phyloP scores from a whole-genome alignment of 2,329 filamentous ascomycete genomes.

The Nemania bipapillata region DNA sequence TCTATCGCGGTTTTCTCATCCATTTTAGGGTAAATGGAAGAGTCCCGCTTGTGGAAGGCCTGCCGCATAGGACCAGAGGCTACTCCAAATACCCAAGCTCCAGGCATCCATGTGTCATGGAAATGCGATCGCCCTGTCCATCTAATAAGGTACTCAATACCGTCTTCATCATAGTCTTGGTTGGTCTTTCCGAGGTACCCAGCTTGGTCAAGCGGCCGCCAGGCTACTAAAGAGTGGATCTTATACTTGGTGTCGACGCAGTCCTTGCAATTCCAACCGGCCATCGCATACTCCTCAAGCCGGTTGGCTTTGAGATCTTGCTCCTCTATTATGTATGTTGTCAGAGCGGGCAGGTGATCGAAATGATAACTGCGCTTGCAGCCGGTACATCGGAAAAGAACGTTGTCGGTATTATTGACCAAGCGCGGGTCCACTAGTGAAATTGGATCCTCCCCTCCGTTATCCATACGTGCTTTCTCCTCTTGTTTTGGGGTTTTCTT shows the following conservation, averaged over 20 bases:
- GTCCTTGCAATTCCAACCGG: slow-evolving; percentile 81
- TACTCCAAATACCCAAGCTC: slow-evolving; percentile 85
- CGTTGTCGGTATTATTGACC: slow-evolving; percentile 78
- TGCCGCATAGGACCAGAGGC: slow-evolving; percentile 71
- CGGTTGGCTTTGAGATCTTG: slow-evolving; percentile 68
- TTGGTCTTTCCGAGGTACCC: slow-evolving; percentile 65
- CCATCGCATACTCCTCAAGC: slow-evolving; percentile 74
- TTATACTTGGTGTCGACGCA: slow-evolving; percentile 74
- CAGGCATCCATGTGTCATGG: slow-evolving; percentile 86
- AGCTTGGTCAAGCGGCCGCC: slow-evolving; percentile 76
- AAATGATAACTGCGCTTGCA: slow-evolving; percentile 86
- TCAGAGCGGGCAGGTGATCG: slow-evolving; percentile 75
- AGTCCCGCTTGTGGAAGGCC: slow-evolving; percentile 78
- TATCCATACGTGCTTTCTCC: slow-evolving; percentile 82
- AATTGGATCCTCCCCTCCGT: slow-evolving; percentile 80
- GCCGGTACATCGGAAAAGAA: slow-evolving; percentile 82
- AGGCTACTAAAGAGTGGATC: slow-evolving; percentile 83
- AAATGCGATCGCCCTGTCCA: slow-evolving; percentile 85
- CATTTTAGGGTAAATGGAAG: slow-evolving; percentile 72
- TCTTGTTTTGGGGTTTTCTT: slow-evolving; percentile 82
- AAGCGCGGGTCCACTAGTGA: slow-evolving; percentile 69
- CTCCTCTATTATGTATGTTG: slow-evolving; percentile 53
- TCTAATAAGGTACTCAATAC: slow-evolving; percentile 93
- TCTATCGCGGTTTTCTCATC: slow-evolving; percentile 82
- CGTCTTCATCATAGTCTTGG: slow-evolving; percentile 72